Evolutionary conservation across 208 protist species (phyloP), one percentile per base, ranked within the genome.

Genomic region (Trypanosoma brucei): DNA sequence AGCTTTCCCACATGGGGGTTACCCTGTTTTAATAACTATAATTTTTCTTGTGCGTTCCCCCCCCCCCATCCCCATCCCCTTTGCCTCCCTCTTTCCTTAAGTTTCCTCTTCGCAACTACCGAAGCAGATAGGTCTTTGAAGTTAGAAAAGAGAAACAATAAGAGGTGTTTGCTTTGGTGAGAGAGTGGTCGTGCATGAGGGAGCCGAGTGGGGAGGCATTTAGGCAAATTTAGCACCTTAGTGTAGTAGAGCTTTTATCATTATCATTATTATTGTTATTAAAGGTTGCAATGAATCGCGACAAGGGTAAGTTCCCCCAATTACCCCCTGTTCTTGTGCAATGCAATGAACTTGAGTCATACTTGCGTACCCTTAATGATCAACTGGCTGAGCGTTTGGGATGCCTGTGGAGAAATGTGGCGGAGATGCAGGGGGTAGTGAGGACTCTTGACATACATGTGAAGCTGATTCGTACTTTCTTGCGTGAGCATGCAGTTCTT

Each of bases 321-420:
- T 33, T 79, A n/a, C 79, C 79, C 6, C 64, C 75, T 1, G 42
- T 75, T 7, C 72, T 86, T 31, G 52, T 86, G 14, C 76, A 72
- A 49, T 59, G 62, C 2, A 69, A 68, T 54, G 63, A 51, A 13
- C 72, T 88, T 35, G 72, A 88, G 63, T 48, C 54, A n/a, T 83
- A 79, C 22, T 56, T 88, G 14, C 59, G 63, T 4, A 57, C 40
- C 7, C 58, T 88, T 6, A 75, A 48, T 5, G 54, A 65, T 4
- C 35, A 79, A 33, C 76, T 81, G 39, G 36, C 63, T 35, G 57
- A 48, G 0, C 66, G 67, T 40, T 44, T 83, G 36, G 59, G 37
- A 35, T 9, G 34, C 4, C 22, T 85, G 22, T 53, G 72, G 4
- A 36, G 35, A 7, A 31, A 42, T 3, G 37, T 85, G 0, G 59